Evolutionary conservation across 345 rosid species (phyloP).

Genomic region (Punica granatum): DNA sequence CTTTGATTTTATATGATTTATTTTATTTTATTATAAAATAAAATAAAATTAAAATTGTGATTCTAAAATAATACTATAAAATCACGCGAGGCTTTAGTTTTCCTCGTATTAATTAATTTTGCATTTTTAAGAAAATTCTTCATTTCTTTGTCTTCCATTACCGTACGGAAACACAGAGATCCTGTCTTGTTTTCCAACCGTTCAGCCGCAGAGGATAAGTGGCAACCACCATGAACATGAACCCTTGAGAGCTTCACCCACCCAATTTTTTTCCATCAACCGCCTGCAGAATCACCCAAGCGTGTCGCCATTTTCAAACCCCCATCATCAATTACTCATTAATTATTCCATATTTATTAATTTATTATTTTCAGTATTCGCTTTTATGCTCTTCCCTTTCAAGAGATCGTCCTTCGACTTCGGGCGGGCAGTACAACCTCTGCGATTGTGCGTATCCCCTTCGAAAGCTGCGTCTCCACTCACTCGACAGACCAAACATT

Average conservation of each 20-base stretch:
- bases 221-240: not conserved
- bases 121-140: no score
- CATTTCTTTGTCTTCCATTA: no score
- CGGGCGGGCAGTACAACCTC: not conserved
- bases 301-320: no score
- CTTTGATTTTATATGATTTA: no score
- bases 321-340: not conserved
- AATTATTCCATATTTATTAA: not conserved
- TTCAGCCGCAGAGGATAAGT: not conserved
- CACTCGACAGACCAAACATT: not conserved
- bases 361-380: not conserved
- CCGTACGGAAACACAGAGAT: not conserved
- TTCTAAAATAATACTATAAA: no score
- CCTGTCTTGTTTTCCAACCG: not conserved
- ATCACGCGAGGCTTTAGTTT: not conserved
- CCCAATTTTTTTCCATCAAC: not conserved
- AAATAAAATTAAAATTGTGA: no score
- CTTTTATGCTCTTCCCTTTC: not conserved
- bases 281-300: not conserved
- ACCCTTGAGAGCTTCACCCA: not conserved
- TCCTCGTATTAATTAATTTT: not conserved
- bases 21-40: no score
- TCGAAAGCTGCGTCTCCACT: slow-evolving; percentile 4
- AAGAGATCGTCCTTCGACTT: not conserved
- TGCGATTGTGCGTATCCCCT: not conserved